Conservation (phyloP, 371 early-diverging fungal genomes). For the Circinella umbellata region DNA sequence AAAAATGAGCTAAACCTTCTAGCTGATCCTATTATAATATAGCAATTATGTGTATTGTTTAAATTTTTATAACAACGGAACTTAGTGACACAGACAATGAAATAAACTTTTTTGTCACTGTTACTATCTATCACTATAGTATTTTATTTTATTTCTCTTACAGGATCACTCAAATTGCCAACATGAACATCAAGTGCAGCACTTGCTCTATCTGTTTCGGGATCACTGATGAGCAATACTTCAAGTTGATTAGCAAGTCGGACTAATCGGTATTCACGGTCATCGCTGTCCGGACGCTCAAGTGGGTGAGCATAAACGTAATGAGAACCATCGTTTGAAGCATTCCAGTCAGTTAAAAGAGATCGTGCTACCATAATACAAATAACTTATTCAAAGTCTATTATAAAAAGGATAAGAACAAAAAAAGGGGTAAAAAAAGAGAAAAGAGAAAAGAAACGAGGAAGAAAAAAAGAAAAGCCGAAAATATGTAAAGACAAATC, state of each 20-base stretch:
- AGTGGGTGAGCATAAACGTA: slow-evolving; percentile 34
- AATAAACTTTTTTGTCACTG: not conserved
- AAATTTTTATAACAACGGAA: not conserved
- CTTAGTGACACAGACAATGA: not conserved
- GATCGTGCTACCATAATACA: slow-evolving; percentile 20
- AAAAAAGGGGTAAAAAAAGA: not conserved
- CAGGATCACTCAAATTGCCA: slow-evolving; percentile 80
- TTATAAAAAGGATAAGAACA: not conserved
- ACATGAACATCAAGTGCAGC: slow-evolving; percentile 92
- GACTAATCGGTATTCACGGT: slow-evolving; percentile 76
- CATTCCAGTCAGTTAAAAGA: slow-evolving; percentile 16
- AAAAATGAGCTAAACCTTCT: slow-evolving; percentile 98
- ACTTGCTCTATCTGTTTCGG: slow-evolving; percentile 80
- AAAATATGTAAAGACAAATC: not conserved
- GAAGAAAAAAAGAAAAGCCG: slow-evolving; percentile 7
- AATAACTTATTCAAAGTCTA: not conserved
- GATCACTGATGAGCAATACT: slow-evolving; percentile 80
- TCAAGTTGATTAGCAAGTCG: slow-evolving; percentile 76
- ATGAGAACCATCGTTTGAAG: slow-evolving; percentile 20
- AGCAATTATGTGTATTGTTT: too few relatives aligned
- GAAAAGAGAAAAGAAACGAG: slow-evolving; percentile 13
- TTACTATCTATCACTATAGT: too few relatives aligned
- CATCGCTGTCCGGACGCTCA: slow-evolving; percentile 68
- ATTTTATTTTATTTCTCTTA: slow-evolving; percentile 17
- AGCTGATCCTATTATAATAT: slow-evolving; percentile 46